Conservation (phyloP, 2,329 filamentous ascomycete genomes). For the Magnaporthales sp. region DNA sequence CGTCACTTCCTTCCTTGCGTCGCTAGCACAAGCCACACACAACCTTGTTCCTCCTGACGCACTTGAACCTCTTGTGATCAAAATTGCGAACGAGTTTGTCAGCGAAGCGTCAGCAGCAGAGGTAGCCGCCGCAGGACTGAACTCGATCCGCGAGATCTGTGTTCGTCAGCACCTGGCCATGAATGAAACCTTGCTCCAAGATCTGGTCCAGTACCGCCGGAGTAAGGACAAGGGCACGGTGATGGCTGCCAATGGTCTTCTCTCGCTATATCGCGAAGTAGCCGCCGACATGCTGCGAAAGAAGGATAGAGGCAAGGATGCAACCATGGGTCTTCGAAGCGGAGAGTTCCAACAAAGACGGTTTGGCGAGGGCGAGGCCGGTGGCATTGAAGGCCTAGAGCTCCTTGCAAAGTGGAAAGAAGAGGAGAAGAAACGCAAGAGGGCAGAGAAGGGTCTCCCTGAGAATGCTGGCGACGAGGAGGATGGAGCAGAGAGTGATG, state of each 20-base stretch:
- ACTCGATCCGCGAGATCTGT: slow-evolving; percentile 91
- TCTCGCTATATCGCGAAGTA: slow-evolving; percentile 86
- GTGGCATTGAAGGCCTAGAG: slow-evolving; percentile 86
- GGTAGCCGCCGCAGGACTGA: slow-evolving; percentile 84
- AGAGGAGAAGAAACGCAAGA: slow-evolving; percentile 70
- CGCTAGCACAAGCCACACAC: slow-evolving; percentile 84
- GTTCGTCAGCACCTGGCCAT: slow-evolving; percentile 90
- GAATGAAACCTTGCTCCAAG: slow-evolving; percentile 90
- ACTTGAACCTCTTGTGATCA: slow-evolving; percentile 81
- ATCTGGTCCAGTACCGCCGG: slow-evolving; percentile 91
- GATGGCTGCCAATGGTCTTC: slow-evolving; percentile 91
- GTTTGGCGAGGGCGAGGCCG: slow-evolving; percentile 74
- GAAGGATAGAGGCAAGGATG: slow-evolving; percentile 84
- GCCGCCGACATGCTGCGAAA: slow-evolving; percentile 83
- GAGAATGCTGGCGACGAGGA: slow-evolving; percentile 50
- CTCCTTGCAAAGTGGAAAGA: slow-evolving; percentile 90
- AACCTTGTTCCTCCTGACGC: slow-evolving; percentile 86
- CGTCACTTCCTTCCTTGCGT: slow-evolving; percentile 89
- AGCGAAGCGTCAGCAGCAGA: slow-evolving; percentile 88
- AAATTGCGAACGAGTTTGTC: slow-evolving; percentile 98
- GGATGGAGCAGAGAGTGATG: slow-evolving; percentile 50
- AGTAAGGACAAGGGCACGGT: slow-evolving; percentile 98
- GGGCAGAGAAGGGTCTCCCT: slow-evolving; percentile 57
- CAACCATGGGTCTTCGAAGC: slow-evolving; percentile 66
- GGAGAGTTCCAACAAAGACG: slow-evolving; percentile 69